Conservation (phyloP, 2,329 filamentous ascomycete genomes). For the Penicillium sp. region DNA sequence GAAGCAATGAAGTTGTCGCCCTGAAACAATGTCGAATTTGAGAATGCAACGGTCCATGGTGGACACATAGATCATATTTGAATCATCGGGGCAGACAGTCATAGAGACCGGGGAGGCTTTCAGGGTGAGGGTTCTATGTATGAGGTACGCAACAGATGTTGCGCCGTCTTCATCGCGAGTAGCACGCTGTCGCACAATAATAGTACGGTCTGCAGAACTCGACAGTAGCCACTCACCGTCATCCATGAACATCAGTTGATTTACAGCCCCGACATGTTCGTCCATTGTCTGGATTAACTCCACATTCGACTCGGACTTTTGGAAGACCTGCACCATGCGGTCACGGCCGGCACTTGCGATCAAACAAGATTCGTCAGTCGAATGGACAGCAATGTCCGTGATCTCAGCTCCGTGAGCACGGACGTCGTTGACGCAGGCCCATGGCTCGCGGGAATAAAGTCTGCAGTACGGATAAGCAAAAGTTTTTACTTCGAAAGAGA, state of each 20-base stretch:
- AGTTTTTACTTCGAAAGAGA: not conserved
- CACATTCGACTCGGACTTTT: slow-evolving; percentile 62
- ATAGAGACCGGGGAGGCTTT: slow-evolving; percentile 89
- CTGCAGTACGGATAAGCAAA: slow-evolving; percentile 20
- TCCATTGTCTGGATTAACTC: slow-evolving; percentile 87
- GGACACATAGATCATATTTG: slow-evolving; percentile 60
- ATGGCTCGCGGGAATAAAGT: slow-evolving; percentile 53
- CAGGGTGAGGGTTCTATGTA: slow-evolving; percentile 75
- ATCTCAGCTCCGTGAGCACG: slow-evolving; percentile 89
- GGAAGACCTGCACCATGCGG: slow-evolving; percentile 91
- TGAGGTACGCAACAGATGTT: slow-evolving; percentile 74
- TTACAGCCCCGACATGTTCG: slow-evolving; percentile 88
- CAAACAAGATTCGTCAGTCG: slow-evolving; percentile 64
- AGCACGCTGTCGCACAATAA: slow-evolving; percentile 80
- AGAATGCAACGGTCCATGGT: slow-evolving; percentile 66
- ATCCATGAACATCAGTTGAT: slow-evolving; percentile 73
- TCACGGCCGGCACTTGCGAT: slow-evolving; percentile 86
- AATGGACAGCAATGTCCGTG: slow-evolving; percentile 75
- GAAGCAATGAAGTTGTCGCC: slow-evolving; percentile 73
- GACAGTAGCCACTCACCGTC: slow-evolving; percentile 76
- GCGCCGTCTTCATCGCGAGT: slow-evolving; percentile 61
- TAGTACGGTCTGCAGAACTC: slow-evolving; percentile 83
- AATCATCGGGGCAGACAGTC: slow-evolving; percentile 67
- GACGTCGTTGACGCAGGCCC: slow-evolving; percentile 68
- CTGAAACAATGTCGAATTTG: slow-evolving; percentile 66